Percentiles rank a stretch among this genome's conserved stretches.
phyloP scores from a whole-genome alignment of 176 grass and related monocot species.

The Microstegium vimineum region DNA sequence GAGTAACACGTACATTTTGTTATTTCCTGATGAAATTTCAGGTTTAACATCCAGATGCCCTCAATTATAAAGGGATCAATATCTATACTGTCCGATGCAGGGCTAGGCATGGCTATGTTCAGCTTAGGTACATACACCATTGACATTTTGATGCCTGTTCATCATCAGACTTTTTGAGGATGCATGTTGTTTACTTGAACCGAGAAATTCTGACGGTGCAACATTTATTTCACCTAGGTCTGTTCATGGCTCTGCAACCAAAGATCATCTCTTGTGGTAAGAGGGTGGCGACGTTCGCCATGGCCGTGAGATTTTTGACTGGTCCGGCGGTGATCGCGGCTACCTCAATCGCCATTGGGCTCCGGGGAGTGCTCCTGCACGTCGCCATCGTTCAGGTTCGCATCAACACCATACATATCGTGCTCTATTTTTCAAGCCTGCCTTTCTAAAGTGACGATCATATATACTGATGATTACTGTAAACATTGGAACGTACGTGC shows the following conservation, averaged over 20 bases:
- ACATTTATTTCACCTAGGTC: conserved; percentile 38
- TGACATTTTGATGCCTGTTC: neutral
- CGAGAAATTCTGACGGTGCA: conserved; percentile 3
- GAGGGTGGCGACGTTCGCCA: conserved; percentile 71
- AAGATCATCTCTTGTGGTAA: conserved; percentile 94
- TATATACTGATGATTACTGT: neutral
- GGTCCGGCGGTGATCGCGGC: conserved; percentile 83
- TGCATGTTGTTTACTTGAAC: neutral
- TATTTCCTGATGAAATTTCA: conserved; percentile 35
- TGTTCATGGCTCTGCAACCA: conserved; percentile 97
- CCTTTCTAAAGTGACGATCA: neutral
- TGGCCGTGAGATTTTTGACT: conserved; percentile 89
- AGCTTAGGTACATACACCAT: conserved; percentile 78
- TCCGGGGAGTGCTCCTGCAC: conserved; percentile 81
- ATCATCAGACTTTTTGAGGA: neutral
- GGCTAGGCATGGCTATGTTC: conserved; percentile 98
- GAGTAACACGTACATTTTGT: neutral
- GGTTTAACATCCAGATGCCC: conserved; percentile 94
- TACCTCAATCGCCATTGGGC: conserved; percentile 66
- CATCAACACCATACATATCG: neutral
- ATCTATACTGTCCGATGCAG: conserved; percentile 89
- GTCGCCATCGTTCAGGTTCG: conserved; percentile 90
- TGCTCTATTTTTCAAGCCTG: neutral
- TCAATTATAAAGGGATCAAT: conserved; percentile 92
- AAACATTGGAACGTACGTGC: neutral